Conservation (phyloP, 305 asterid species). For the Fraxinus albicans region DNA sequence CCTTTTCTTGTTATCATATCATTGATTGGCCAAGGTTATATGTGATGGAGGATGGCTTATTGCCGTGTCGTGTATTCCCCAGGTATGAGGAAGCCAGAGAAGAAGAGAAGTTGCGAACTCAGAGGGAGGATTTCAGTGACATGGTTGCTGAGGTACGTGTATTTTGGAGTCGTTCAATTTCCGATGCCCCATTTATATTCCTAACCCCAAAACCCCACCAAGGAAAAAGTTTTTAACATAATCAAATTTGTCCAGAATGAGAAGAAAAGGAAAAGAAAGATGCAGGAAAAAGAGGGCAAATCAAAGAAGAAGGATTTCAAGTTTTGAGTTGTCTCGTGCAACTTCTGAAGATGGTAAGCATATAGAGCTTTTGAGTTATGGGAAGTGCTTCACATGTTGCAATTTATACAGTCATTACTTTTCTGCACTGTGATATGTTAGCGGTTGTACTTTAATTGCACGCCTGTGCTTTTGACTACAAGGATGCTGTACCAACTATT, state of each 20-base stretch:
- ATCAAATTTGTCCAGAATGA: slow-evolving; percentile 56
- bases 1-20: neutral
- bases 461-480: neutral
- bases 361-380: neutral
- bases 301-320: slow-evolving; percentile 96
- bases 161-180: neutral
- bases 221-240: neutral
- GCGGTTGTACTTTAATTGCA: neutral
- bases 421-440: neutral
- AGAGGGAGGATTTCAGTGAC: slow-evolving; percentile 97
- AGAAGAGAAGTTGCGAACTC: slow-evolving; percentile 86
- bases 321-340: slow-evolving; percentile 39
- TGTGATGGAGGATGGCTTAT: slow-evolving; percentile 13
- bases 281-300: slow-evolving; percentile 86
- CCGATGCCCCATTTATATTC: neutral
- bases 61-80: slow-evolving; percentile 5
- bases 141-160: slow-evolving; percentile 91
- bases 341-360: neutral
- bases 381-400: neutral
- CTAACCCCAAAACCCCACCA: neutral
- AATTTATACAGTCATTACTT: neutral
- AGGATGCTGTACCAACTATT: neutral
- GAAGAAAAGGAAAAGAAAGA: slow-evolving; percentile 90
- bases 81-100: slow-evolving; percentile 99
- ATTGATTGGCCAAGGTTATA: slow-evolving; percentile 1